Percentiles rank a stretch among this genome's conserved stretches.
Conservation (phyloP, 2,329 filamentous ascomycete genomes). For the Colletotrichum noveboracense region DNA sequence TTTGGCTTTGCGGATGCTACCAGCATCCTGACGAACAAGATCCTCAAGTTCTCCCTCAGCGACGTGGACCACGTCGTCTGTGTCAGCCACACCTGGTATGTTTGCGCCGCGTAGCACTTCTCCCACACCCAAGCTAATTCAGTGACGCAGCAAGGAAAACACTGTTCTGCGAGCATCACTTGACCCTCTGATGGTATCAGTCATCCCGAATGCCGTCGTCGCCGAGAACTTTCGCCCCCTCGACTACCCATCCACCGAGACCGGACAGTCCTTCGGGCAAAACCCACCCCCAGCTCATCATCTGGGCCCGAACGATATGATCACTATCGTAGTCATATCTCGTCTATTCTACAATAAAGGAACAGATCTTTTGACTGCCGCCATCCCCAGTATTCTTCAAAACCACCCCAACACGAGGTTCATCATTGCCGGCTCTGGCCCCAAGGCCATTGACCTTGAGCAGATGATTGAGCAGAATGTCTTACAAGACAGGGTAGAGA, state of each 20-base stretch:
- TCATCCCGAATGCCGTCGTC: conserved; percentile 96
- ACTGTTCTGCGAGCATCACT: conserved; percentile 93
- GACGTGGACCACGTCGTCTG: conserved; percentile 99
- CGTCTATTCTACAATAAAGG: conserved; percentile 99
- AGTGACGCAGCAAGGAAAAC: conserved; percentile 81
- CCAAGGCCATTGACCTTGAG: conserved; percentile 96
- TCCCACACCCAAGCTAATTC: conserved; percentile 20
- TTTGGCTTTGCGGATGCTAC: conserved; percentile 97
- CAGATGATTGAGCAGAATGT: conserved; percentile 98
- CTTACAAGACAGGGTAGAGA: conserved; percentile 89
- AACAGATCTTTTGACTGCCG: conserved; percentile 94
- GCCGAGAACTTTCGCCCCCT: conserved; percentile 90
- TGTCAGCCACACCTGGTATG: conserved; percentile 94
- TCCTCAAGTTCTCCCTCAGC: conserved; percentile 93
- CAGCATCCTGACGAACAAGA: conserved; percentile 95
- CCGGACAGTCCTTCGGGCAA: conserved; percentile 39
- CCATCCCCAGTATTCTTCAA: conserved; percentile 89
- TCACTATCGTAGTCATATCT: conserved; percentile 97
- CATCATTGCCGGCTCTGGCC: conserved; percentile 93
- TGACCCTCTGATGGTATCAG: conserved; percentile 95
- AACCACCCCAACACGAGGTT: conserved; percentile 93
- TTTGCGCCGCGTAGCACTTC: not conserved
- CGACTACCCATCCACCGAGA: conserved; percentile 39
- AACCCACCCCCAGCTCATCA: conserved; percentile 65
- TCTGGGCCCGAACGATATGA: conserved; percentile 81